Percentiles rank a stretch among this genome's conserved stretches.
Evolutionary conservation across 345 rosid species (phyloP).

Genomic region (Lepidium africanum): DNA sequence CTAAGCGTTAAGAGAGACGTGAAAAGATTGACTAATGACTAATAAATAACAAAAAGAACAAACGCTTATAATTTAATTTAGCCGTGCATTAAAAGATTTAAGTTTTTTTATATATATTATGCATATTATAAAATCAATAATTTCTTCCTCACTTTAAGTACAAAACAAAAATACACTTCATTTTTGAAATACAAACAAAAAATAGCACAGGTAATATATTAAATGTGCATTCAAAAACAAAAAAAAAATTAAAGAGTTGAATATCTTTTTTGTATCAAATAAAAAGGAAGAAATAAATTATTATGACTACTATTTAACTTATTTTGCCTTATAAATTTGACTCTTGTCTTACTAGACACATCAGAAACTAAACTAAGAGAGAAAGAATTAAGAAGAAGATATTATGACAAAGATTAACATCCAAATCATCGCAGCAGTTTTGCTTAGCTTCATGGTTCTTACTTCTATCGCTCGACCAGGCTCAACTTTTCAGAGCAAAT

Average conservation of each 20-base stretch:
- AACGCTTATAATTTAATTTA: background rate
- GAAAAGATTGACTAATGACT: background rate
- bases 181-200: too few relatives aligned
- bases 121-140: background rate
- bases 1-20: background rate
- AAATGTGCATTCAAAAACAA: too few relatives aligned
- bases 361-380: background rate
- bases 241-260: background rate
- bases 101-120: background rate
- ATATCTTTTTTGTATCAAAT: background rate
- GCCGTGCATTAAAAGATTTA: background rate
- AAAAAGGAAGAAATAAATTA: background rate
- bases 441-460: slow-evolving; percentile 8
- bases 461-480: slow-evolving; percentile 18
- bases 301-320: background rate
- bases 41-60: background rate
- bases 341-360: background rate
- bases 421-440: background rate
- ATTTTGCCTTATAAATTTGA: background rate
- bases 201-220: too few relatives aligned
- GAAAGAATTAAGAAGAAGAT: background rate
- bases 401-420: slow-evolving; percentile 7
- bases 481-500: background rate
- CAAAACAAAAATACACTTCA: background rate
- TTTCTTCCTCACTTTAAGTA: background rate